These are phyloP conservation scores for Teratosphaeria nubilosa DNA, from an alignment of 2,329 filamentous ascomycete genomes.

Conservation along the genomic window DNA sequence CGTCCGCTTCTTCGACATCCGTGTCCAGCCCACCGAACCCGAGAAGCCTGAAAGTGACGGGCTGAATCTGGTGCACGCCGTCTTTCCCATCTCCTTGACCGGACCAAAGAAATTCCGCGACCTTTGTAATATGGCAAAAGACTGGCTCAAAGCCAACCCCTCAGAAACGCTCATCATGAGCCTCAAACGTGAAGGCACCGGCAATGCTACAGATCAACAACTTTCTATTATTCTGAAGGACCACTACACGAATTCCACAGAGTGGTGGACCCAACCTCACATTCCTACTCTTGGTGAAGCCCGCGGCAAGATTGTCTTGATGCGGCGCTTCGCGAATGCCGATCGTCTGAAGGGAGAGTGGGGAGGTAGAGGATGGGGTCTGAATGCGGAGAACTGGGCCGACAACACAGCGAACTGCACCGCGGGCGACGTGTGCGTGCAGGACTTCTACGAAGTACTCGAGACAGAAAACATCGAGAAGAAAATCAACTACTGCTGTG, in stretches of 20 bases:
- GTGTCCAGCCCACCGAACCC: conserved; percentile 57
- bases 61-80: conserved; percentile 77
- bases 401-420: conserved; percentile 76
- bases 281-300: conserved; percentile 71
- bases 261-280: conserved; percentile 70
- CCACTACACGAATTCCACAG: conserved; percentile 52
- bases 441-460: conserved; percentile 88
- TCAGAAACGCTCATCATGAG: conserved; percentile 77
- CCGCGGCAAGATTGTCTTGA: conserved; percentile 71
- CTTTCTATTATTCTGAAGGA: conserved; percentile 62
- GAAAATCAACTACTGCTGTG: conserved; percentile 65
- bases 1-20: conserved; percentile 87
- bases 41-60: conserved; percentile 48
- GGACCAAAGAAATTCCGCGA: conserved; percentile 69
- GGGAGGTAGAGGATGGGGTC: conserved; percentile 45
- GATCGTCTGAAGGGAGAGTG: conserved; percentile 43
- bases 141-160: conserved; percentile 67
- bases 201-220: conserved; percentile 67
- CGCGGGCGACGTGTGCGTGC: conserved; percentile 68
- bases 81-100: conserved; percentile 77
- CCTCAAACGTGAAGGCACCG: conserved; percentile 83
- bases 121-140: conserved; percentile 55
- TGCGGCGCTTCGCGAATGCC: conserved; percentile 64
- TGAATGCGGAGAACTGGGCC: conserved; percentile 61
- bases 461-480: conserved; percentile 64